These are phyloP conservation scores for Fusarium circinatum DNA, from an alignment of 2,329 filamentous ascomycete genomes.

Conservation along the genomic window DNA sequence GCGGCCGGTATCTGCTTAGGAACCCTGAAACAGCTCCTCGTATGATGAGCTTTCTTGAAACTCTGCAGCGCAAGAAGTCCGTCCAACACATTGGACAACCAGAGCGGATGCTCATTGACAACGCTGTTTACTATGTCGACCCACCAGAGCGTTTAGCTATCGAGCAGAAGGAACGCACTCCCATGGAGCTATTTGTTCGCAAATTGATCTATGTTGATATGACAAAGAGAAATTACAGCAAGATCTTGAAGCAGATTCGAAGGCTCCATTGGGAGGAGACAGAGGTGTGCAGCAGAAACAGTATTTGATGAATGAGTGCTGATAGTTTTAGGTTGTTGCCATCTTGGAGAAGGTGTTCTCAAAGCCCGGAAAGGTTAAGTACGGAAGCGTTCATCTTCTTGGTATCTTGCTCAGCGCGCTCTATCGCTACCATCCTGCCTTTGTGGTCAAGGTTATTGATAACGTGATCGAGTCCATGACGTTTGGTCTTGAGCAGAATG, in stretches of 20 bases:
- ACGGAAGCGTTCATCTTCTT: constrained; percentile 93
- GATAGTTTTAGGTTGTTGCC: constrained; percentile 66
- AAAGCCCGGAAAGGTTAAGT: constrained; percentile 97
- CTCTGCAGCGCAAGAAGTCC: constrained; percentile 92
- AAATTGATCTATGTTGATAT: constrained; percentile 94
- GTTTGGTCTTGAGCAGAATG: constrained; percentile 91
- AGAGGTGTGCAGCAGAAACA: constrained; percentile 64
- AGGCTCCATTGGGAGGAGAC: constrained; percentile 97
- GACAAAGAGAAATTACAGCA: constrained; percentile 93
- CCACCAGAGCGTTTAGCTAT: constrained; percentile 94
- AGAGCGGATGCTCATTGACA: constrained; percentile 98
- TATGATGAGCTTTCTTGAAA: constrained; percentile 95
- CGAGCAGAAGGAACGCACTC: constrained; percentile 94
- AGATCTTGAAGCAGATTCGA: constrained; percentile 91
- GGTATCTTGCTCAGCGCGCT: constrained; percentile 89
- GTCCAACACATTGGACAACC: constrained; percentile 95
- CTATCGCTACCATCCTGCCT: constrained; percentile 90
- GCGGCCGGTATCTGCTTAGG: constrained; percentile 90
- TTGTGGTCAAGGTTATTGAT: constrained; percentile 91
- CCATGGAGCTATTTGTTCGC: constrained; percentile 90
- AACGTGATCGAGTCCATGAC: constrained; percentile 89
- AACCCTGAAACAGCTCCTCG: constrained; percentile 92
- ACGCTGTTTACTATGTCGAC: constrained; percentile 97
- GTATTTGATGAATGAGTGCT: neutral
- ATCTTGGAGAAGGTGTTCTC: constrained; percentile 92